Evolutionary conservation across 208 protist species (phyloP), one percentile per base, ranked within the genome.

Genomic region (Naegleria gruberi): DNA sequence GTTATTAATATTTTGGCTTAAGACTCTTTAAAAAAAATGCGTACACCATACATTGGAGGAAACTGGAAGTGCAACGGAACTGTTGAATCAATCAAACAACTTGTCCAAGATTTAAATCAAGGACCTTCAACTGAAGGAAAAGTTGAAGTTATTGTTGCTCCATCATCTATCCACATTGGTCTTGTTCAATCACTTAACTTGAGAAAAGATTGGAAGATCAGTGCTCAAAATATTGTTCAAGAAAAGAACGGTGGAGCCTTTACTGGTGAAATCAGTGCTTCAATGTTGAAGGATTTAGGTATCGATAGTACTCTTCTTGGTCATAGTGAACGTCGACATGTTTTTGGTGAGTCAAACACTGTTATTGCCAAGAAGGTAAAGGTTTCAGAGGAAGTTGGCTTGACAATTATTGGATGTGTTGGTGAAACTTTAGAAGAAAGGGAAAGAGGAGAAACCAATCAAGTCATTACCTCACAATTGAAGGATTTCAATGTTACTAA

Each of bases 31-130:
- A 65, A 65, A 65, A 65, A 65, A 65, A 65, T 65, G 51, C 15
- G 51, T 37, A 30, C 23, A 4, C 90, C 90, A 77, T 95, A 98
- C 91, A 94, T 96, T 82, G 97, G 96, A 77, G 97, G 96, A 77
- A 98, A 98, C 95, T 97, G 97, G 95, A 98, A 98, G 94, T 97
- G 95, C 93, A 98, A 98, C 93, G 96, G 96, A 90, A 97, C 93
- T 0, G 89, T 93, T 81, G 90, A 87, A n/a, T 96, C 93, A 83
- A 91, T 97, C 85, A 90, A 92, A 37, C 90, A 96, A 90, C 94
- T 98, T 19, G 91, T 97, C 51, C 90, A 93, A 65, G 57, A 90
- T 30, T 96, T 97, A 87, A 97, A 97, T 91, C 90, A 84, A 4
- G 51, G 51, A 65, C 1, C 30, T 41, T 92, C 95, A 55, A 5